phyloP scores from a whole-genome alignment of 2,329 filamentous ascomycete species.

The Phoma sp. region DNA sequence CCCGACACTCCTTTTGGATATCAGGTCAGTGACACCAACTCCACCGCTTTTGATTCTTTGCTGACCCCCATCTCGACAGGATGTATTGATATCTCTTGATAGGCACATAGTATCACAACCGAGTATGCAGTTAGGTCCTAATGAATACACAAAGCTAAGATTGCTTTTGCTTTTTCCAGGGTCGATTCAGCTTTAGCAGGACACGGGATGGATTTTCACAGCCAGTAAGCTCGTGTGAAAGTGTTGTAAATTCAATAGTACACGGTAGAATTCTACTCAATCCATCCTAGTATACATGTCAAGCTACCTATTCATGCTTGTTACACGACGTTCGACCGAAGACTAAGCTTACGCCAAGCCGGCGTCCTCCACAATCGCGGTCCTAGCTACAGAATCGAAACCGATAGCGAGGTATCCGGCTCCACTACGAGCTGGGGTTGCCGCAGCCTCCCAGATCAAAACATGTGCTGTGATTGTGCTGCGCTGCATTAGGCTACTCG shows the following conservation, averaged over 20 bases:
- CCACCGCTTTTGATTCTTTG: neutral
- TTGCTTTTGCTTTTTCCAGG: neutral
- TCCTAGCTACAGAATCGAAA: conserved; percentile 6
- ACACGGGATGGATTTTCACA: too few relatives aligned
- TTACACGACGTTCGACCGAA: too few relatives aligned
- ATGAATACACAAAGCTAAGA: neutral
- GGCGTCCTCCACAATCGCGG: neutral
- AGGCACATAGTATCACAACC: neutral
- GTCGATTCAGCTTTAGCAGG: neutral
- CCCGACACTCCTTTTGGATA: neutral
- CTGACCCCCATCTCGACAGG: neutral
- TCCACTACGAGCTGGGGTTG: too few relatives aligned
- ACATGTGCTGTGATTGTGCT: too few relatives aligned
- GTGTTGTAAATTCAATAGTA: too few relatives aligned
- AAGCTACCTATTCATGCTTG: too few relatives aligned
- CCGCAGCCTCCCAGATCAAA: too few relatives aligned
- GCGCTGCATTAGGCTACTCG: too few relatives aligned
- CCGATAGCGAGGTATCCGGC: neutral
- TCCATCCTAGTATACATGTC: too few relatives aligned
- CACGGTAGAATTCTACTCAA: too few relatives aligned
- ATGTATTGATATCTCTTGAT: conserved; percentile 3
- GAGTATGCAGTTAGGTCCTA: conserved; percentile 1
- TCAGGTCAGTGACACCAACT: neutral
- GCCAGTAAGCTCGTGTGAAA: too few relatives aligned
- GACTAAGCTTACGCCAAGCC: conserved; percentile 6